Evolutionary conservation across 2,329 filamentous ascomycete genomes (phyloP), one percentile per base, ranked within the genome.

Genomic region (Hymenoscyphus fraxineus): DNA sequence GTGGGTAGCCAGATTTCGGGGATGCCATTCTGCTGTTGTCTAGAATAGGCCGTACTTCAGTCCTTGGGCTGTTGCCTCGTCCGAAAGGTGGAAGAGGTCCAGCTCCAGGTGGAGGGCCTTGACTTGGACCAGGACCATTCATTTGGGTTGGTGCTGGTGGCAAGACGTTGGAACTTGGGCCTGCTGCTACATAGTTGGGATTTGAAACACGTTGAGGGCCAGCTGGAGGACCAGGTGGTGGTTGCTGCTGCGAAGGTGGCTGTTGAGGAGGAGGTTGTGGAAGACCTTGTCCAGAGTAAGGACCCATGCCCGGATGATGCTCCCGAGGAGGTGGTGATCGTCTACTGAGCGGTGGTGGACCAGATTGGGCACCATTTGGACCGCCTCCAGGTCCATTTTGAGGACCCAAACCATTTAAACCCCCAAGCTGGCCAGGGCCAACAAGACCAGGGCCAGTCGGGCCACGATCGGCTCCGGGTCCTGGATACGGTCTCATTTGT

Each of bases 21-120:
- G 94, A 97, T n/a, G 91, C 86, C 78, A 93, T 90, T 66, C 91
- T 88, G 74, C 89, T 88, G 74, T 89, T 92, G 69, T 97, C 93
- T 69, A 94, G 85, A 68, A 95, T 84, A 1, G 90, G 89, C 61
- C 93, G 87, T 58, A 93, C 88, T 69, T 97, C 94, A 60, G 90
- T 86, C n/a, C 91, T 86, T 65, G 93, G 91, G 76, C 91, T 96
- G 72, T 87, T 87, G 38, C 88, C 85, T 64, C 85, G 82, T 64
- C 88, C 87, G 79, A 94, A 97, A 19, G 89, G 85, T 71, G 91
- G 88, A 71, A 92, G 79, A 19, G 73, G 67, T 7, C 71, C 72
- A 19, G 22, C 4, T 27, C 47, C 22, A 27, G 47, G 47, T 54
- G 47, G 47, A 54, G 47, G 47, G 22, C 47, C 47, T 22, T 54